Percentiles rank a stretch among this genome's conserved stretches.
phyloP scores from a whole-genome alignment of 179 eudicot species.

The Spinacia oleracea region DNA sequence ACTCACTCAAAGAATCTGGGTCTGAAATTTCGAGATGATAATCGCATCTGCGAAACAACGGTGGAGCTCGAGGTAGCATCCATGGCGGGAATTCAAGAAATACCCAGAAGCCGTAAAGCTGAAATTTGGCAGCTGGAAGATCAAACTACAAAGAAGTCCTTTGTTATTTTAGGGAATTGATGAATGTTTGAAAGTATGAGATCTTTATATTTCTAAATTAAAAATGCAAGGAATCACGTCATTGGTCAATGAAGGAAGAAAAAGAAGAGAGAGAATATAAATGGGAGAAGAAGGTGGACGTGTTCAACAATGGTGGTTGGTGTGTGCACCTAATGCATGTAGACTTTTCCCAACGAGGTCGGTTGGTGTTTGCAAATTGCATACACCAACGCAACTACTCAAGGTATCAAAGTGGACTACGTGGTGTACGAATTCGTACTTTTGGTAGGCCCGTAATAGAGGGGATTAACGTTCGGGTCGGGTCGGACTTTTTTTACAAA shows the following conservation, averaged over 20 bases:
- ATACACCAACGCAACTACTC: too few relatives aligned
- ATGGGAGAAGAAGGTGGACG: conserved; percentile 12
- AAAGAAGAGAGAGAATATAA: not conserved
- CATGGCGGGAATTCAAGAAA: conserved; percentile 23
- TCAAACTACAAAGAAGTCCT: not conserved
- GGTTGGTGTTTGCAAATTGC: not conserved
- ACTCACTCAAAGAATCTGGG: conserved; percentile 23
- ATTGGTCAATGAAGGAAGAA: conserved; percentile 6
- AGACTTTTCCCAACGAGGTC: not conserved
- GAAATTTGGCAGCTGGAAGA: not conserved
- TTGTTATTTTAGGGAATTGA: conserved; percentile 2
- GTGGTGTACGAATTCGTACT: too few relatives aligned
- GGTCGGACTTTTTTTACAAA: too few relatives aligned
- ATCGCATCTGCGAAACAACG: conserved; percentile 20
- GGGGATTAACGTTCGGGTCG: too few relatives aligned
- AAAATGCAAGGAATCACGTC: not conserved
- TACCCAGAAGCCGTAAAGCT: conserved; percentile 9
- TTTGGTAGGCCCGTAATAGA: too few relatives aligned
- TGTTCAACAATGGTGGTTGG: conserved; percentile 26
- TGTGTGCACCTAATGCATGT: not conserved
- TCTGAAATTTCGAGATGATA: conserved; percentile 16
- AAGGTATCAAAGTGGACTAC: too few relatives aligned
- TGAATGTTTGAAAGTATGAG: conserved; percentile 5
- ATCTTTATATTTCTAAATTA: not conserved
- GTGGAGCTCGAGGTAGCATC: conserved; percentile 27